Conservation (phyloP, 2,329 filamentous ascomycete species). For the Stagonosporopsis rhizophila region DNA sequence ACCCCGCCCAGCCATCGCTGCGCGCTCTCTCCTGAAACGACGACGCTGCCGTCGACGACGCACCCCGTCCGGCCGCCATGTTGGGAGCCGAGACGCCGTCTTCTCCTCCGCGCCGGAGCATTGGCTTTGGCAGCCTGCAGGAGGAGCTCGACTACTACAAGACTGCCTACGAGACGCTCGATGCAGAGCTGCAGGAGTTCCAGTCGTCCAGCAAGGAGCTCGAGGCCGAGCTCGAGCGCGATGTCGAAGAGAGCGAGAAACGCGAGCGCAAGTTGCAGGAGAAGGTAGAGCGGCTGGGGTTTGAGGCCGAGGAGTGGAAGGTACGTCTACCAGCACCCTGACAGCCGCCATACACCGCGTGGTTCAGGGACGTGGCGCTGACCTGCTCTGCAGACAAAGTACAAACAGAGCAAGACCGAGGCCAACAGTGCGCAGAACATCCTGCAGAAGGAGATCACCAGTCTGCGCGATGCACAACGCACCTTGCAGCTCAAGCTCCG, state of each 20-base stretch:
- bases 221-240: constrained; percentile 92
- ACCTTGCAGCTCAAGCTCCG: constrained; percentile 82
- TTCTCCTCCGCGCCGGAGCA: constrained; percentile 42
- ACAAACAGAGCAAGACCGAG: constrained; percentile 92
- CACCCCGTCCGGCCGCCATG: constrained; percentile 37
- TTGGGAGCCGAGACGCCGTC: constrained; percentile 38
- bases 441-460: constrained; percentile 95
- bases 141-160: constrained; percentile 95
- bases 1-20: constrained; percentile 29
- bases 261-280: constrained; percentile 84
- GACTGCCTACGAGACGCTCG: constrained; percentile 89
- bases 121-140: constrained; percentile 56
- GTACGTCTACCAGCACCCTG: constrained; percentile 58
- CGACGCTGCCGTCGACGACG: constrained; percentile 21
- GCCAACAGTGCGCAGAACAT: constrained; percentile 82
- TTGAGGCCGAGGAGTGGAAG: constrained; percentile 98
- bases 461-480: constrained; percentile 82
- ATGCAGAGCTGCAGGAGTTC: constrained; percentile 91
- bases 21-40: constrained; percentile 36
- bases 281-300: constrained; percentile 82
- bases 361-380: background rate
- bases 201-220: constrained; percentile 92
- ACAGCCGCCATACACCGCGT: background rate
- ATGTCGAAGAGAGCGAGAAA: constrained; percentile 94
- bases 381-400: constrained; percentile 73